phyloP scores from a whole-genome alignment of 176 grass and related monocot species.

The Carex scoparia region DNA sequence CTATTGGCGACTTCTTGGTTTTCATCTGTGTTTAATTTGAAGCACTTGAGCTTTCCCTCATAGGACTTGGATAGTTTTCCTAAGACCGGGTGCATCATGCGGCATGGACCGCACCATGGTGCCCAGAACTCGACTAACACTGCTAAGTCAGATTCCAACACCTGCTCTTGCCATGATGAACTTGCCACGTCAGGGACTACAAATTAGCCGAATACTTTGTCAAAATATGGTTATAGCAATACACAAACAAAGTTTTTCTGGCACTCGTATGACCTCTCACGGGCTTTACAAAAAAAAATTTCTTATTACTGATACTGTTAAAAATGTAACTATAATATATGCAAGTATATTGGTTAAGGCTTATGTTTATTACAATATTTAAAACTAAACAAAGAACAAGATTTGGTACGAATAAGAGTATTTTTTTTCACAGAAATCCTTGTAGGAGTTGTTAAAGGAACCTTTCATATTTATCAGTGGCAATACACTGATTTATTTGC shows the following conservation, averaged over 20 bases:
- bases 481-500: background rate
- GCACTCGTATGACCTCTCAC: background rate
- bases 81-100: slow-evolving; percentile 49
- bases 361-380: background rate
- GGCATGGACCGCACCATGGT: slow-evolving; percentile 66
- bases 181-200: slow-evolving; percentile 40
- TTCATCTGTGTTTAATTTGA: slow-evolving; percentile 46
- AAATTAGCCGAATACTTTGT: slow-evolving; percentile 3
- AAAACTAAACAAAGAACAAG: background rate
- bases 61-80: slow-evolving; percentile 37
- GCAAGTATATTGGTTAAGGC: background rate
- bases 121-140: slow-evolving; percentile 65
- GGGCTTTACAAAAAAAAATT: background rate
- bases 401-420: background rate
- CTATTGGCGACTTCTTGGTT: slow-evolving; percentile 33
- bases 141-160: slow-evolving; percentile 25
- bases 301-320: background rate
- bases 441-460: background rate
- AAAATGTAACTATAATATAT: background rate
- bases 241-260: background rate
- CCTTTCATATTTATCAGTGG: background rate
- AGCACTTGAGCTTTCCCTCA: slow-evolving; percentile 33
- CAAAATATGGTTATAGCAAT: background rate
- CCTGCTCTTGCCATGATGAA: slow-evolving; percentile 32
- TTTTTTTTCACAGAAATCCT: background rate